These are phyloP conservation scores for Salvia rosmarinus DNA, from an alignment of 257 asterid genomes.

Conservation along the genomic window DNA sequence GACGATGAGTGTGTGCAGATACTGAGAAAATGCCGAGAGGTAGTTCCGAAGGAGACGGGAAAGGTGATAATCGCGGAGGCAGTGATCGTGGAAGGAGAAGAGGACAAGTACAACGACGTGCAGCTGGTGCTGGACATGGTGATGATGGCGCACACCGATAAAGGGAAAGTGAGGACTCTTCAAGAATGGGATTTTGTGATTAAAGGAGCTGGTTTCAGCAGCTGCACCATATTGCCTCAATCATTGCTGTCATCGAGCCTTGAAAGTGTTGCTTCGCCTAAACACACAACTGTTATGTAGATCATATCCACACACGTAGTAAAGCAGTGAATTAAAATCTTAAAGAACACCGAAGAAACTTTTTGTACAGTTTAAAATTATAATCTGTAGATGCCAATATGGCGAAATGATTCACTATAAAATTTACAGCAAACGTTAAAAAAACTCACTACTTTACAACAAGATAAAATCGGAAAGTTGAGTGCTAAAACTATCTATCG, in stretches of 20 bases:
- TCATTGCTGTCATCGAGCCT: constrained; percentile 45
- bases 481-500: too few relatives aligned
- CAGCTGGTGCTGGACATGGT: constrained; percentile 63
- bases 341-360: too few relatives aligned
- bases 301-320: too few relatives aligned
- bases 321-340: too few relatives aligned
- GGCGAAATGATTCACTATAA: too few relatives aligned
- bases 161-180: constrained; percentile 53
- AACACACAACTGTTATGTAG: too few relatives aligned
- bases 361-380: too few relatives aligned
- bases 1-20: constrained; percentile 66
- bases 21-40: constrained; percentile 56
- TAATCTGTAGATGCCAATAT: too few relatives aligned
- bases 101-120: constrained; percentile 39
- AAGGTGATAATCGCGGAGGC: constrained; percentile 75
- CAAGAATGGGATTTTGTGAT: constrained; percentile 52
- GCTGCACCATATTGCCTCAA: constrained; percentile 25
- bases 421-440: too few relatives aligned
- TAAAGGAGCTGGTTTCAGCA: constrained; percentile 49
- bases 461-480: too few relatives aligned
- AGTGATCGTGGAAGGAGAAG: constrained; percentile 44
- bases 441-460: too few relatives aligned
- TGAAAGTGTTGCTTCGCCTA: too few relatives aligned
- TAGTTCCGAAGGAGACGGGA: constrained; percentile 48
- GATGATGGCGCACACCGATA: constrained; percentile 64